Evolutionary conservation across 2,329 filamentous ascomycete species (phyloP).

Genomic region (Botrytis aclada): DNA sequence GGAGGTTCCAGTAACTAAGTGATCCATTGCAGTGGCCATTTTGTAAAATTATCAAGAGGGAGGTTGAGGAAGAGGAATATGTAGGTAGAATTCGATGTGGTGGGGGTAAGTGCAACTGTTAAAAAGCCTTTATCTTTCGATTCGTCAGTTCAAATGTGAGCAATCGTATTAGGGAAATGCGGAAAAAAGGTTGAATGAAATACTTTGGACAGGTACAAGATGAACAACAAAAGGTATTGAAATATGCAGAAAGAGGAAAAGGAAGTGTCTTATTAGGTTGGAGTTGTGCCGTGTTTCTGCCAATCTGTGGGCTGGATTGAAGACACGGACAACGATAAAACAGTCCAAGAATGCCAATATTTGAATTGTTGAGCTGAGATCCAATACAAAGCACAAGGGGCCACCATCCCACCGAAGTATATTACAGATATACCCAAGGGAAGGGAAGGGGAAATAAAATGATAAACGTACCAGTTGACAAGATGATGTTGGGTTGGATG

Average conservation of each 20-base stretch:
- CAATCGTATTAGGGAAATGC: background rate
- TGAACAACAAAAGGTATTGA: background rate
- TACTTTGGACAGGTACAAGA: background rate
- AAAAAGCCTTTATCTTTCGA: background rate
- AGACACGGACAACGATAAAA: slow-evolving; percentile 11
- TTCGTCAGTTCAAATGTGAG: slow-evolving; percentile 13
- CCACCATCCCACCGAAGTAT: background rate
- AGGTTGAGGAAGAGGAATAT: slow-evolving; percentile 3
- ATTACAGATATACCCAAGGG: background rate
- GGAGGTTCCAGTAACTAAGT: slow-evolving; percentile 74
- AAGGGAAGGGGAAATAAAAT: background rate
- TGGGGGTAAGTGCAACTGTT: slow-evolving; percentile 12
- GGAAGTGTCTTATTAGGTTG: background rate
- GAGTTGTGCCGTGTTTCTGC: background rate
- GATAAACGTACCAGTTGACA: background rate
- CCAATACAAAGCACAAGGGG: background rate
- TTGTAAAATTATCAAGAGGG: slow-evolving; percentile 10
- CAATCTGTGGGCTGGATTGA: background rate
- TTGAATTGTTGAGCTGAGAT: slow-evolving; percentile 5
- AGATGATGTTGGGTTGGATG: too few species aligned
- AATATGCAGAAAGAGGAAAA: background rate
- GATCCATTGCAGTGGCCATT: slow-evolving; percentile 70
- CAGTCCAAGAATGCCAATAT: slow-evolving; percentile 1
- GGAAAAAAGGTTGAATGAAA: too few species aligned
- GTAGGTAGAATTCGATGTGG: slow-evolving; percentile 4